Percentiles rank a stretch among this genome's conserved stretches.
phyloP scores from a whole-genome alignment of 768 basidiomycete species.

The Leccinum disarticulatum region DNA sequence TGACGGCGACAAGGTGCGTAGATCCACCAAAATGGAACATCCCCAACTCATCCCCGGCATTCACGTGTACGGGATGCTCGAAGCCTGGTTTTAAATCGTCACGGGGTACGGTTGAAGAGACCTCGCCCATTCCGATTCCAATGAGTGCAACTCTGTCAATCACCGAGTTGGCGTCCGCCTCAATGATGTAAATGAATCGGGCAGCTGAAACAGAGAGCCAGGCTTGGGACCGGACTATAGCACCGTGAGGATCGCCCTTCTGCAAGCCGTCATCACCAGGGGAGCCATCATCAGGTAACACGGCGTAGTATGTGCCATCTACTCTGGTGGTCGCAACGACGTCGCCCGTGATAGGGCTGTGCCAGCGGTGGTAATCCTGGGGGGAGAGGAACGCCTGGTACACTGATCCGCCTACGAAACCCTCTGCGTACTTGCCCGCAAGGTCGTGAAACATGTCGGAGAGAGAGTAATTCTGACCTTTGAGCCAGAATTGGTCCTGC shows the following conservation, averaged over 20 bases:
- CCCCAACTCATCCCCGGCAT: background rate
- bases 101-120: too few relatives aligned
- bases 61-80: background rate
- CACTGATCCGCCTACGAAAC: too few relatives aligned
- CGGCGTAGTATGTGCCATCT: background rate
- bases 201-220: background rate
- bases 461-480: background rate
- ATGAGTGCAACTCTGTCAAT: background rate
- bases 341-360: background rate
- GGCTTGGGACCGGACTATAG: background rate
- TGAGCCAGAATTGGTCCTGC: background rate
- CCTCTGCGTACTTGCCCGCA: too few relatives aligned
- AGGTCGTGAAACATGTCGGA: background rate
- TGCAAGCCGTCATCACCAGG: background rate
- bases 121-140: too few relatives aligned
- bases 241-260: background rate
- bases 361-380: background rate
- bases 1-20: conserved; percentile 44
- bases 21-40: conserved; percentile 68
- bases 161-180: background rate
- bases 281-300: background rate
- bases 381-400: background rate
- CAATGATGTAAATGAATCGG: background rate
- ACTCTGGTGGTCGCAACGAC: background rate
- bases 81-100: too few relatives aligned